Evolutionary conservation across 1,139 yeast species (phyloP).

Genomic region (Diutina ranongensis): DNA sequence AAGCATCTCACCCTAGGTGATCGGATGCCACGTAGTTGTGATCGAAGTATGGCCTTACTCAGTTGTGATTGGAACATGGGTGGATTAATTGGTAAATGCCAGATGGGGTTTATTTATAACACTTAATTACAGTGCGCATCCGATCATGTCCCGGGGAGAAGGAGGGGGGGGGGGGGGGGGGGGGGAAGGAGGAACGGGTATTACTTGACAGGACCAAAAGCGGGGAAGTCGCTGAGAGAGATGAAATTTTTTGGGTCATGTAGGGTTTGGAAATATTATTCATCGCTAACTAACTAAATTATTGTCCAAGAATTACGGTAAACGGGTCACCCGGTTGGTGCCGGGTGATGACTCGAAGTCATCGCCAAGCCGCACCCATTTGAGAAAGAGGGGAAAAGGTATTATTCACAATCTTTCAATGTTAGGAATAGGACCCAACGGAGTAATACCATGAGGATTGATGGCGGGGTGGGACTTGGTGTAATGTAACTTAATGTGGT

Average conservation of each 20-base stretch:
- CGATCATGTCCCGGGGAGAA: background rate
- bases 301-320: background rate
- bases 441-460: slow-evolving; percentile 78
- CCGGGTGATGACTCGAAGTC: background rate
- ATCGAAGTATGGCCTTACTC: background rate
- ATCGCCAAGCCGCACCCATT: background rate
- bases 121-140: background rate
- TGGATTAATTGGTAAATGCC: too few relatives aligned
- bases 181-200: too few relatives aligned
- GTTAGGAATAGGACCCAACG: slow-evolving; percentile 80
- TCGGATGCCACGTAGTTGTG: background rate
- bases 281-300: too few relatives aligned
- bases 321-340: background rate
- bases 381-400: background rate
- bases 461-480: slow-evolving; percentile 70
- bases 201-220: too few relatives aligned
- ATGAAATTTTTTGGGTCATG: too few relatives aligned
- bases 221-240: too few relatives aligned
- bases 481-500: slow-evolving; percentile 84
- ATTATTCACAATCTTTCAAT: slow-evolving; percentile 25
- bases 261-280: too few relatives aligned
- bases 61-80: too few relatives aligned
- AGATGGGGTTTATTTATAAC: too few relatives aligned
- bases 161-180: background rate
- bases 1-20: too few relatives aligned